Base-by-base conservation (phyloP, 2,329 filamentous ascomycete species). In the Aureobasidium sp. region DNA sequence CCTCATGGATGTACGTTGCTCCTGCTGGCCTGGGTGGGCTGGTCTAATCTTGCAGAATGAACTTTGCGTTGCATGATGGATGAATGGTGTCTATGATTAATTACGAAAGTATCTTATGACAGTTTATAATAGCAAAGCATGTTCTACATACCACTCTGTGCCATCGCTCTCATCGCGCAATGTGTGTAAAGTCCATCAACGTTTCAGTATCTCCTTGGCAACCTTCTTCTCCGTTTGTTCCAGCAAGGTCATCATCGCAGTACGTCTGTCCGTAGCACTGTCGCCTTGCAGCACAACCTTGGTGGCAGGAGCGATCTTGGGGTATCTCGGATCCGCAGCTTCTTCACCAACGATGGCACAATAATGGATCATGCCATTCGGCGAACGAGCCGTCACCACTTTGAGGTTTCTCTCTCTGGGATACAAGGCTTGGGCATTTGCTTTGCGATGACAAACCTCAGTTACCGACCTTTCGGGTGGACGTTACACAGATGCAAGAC, bases 341-440 rank as follows among this genome's bases (percentile, higher is more conserved):
- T 61, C 48, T 23, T 63, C 37, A 6, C 51, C 65, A 15, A 67
- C 60, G 9, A 67, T 47, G 34, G 64, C 61, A 27, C 64, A 64
- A 42, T 66, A 65, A 39, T 66, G 62, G 8, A 61, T 63, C 42
- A 67, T 52, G 23, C 61, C 65, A 29, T 62, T 63, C 0, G 58
- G 61, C 15, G 60, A 47, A 50, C 66, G 64, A 7, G 63, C 66
- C 1, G 66, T 66, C 20, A 69, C 63, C 8, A 67, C 66, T 55
- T 66, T 65, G 36, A 67, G 62, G 56, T 65, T 63, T 3, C 59
- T 62, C 12, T 68, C 66, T 56, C 51, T 61, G 1, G 63, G 63
- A 41, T 66, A 68, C 36, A 69, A 63, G 26, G 67, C 64, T 61
- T 65, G 62, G 10, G 67, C 67, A 39, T 69, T 68, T 41, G 67